Percentiles rank a stretch among this genome's conserved stretches.
phyloP scores from a whole-genome alignment of 176 grass and related monocot genomes.

The Aegilops longissima region DNA sequence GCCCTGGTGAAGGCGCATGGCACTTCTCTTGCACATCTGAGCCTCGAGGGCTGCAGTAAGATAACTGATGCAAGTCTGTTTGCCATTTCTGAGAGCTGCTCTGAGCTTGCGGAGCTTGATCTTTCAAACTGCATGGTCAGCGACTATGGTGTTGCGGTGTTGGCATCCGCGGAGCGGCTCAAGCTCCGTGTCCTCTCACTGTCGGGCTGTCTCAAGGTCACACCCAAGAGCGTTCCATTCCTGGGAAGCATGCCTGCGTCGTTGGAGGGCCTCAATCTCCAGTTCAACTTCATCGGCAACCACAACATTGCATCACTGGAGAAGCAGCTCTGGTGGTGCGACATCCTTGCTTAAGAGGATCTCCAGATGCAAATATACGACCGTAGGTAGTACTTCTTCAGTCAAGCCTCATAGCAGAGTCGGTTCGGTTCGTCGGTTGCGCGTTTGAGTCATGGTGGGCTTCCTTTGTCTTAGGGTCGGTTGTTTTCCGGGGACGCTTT shows the following conservation, averaged over 20 bases:
- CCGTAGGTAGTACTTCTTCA: slow-evolving; percentile 35
- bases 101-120: slow-evolving; percentile 76
- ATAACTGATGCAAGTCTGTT: slow-evolving; percentile 76
- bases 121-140: slow-evolving; percentile 78
- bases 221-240: slow-evolving; percentile 74
- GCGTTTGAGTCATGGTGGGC: slow-evolving; percentile 42
- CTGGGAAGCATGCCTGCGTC: slow-evolving; percentile 73
- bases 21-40: slow-evolving; percentile 61
- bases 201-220: slow-evolving; percentile 74
- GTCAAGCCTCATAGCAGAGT: slow-evolving; percentile 34
- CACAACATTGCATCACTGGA: slow-evolving; percentile 68
- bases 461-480: slow-evolving; percentile 52
- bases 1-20: slow-evolving; percentile 74
- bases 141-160: slow-evolving; percentile 70
- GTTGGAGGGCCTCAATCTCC: slow-evolving; percentile 78
- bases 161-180: slow-evolving; percentile 68
- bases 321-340: slow-evolving; percentile 83
- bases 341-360: slow-evolving; percentile 82
- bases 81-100: slow-evolving; percentile 67
- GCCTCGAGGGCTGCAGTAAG: slow-evolving; percentile 88
- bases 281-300: slow-evolving; percentile 70
- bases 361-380: slow-evolving; percentile 52
- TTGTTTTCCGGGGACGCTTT: slow-evolving; percentile 54
- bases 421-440: slow-evolving; percentile 44
- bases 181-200: slow-evolving; percentile 75